Evolutionary conservation across 2,329 filamentous ascomycete species (phyloP).

Genomic region (Gnomoniopsis sp.): DNA sequence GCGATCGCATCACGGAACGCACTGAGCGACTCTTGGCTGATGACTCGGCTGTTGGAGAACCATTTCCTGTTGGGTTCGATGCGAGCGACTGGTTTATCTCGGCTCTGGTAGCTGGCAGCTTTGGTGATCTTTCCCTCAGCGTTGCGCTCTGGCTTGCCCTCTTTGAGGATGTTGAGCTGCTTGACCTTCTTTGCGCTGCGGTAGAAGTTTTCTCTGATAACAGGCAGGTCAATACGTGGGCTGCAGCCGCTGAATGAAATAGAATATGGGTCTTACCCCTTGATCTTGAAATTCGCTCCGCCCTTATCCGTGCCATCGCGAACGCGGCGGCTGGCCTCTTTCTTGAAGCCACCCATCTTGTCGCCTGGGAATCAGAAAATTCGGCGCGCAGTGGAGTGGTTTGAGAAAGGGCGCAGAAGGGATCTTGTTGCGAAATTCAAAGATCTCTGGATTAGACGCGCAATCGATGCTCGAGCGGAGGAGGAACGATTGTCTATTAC

Average conservation of each 20-base stretch:
- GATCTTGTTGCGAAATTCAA: no score
- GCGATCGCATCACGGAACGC: constrained; percentile 90
- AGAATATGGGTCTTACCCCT: constrained; percentile 37
- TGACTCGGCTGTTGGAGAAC: constrained; percentile 91
- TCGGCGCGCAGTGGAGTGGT: no score
- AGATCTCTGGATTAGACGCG: no score
- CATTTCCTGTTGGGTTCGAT: constrained; percentile 66
- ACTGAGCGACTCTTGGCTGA: constrained; percentile 76
- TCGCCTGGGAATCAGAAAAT: constrained; percentile 16
- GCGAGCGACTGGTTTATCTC: constrained; percentile 24
- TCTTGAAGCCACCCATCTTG: constrained; percentile 84
- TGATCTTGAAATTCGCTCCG: constrained; percentile 88
- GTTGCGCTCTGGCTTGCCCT: constrained; percentile 79
- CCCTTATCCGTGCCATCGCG: constrained; percentile 71
- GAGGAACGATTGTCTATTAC: not conserved
- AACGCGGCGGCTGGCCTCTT: constrained; percentile 77
- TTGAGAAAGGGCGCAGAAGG: not conserved
- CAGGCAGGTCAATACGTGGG: not conserved
- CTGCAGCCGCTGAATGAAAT: not conserved
- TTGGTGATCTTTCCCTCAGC: constrained; percentile 79
- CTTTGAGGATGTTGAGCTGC: constrained; percentile 84
- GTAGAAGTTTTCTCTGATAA: constrained; percentile 15
- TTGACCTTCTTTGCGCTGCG: constrained; percentile 81
- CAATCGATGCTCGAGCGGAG: not conserved
- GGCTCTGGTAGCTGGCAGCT: constrained; percentile 62